phyloP scores from a whole-genome alignment of 1,284 basidiomycete species.

The Puccinia novopanici region DNA sequence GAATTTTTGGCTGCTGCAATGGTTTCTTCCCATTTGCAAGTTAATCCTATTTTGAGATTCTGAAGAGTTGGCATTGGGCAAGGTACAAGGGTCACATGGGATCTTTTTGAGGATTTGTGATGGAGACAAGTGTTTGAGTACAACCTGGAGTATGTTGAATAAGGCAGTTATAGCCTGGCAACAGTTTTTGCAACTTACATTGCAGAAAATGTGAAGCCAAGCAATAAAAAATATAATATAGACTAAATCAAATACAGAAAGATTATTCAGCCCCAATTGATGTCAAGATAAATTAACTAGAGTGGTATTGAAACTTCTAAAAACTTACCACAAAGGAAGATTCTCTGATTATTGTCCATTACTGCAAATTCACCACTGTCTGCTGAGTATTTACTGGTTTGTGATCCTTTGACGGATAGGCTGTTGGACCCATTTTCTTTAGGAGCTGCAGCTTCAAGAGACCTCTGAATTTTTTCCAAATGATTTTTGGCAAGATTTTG shows the following conservation, averaged over 20 bases:
- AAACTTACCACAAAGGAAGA: neutral
- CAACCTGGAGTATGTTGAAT: neutral
- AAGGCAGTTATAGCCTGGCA: neutral
- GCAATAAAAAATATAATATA: conserved; percentile 4
- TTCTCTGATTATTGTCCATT: neutral
- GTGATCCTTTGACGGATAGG: neutral
- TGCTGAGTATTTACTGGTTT: neutral
- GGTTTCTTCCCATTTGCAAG: neutral
- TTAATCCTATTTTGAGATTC: neutral
- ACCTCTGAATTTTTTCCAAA: neutral
- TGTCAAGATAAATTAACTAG: neutral
- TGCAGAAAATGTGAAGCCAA: conserved; percentile 36
- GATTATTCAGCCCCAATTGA: neutral
- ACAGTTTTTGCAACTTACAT: conserved; percentile 30
- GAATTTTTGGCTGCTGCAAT: neutral
- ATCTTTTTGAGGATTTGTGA: neutral
- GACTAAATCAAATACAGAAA: neutral
- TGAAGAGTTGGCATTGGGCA: neutral
- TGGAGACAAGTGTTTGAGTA: neutral
- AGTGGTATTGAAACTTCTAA: neutral
- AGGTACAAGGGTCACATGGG: conserved; percentile 11
- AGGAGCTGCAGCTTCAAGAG: no score
- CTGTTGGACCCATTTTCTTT: neutral
- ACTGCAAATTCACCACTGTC: neutral
- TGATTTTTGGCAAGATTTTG: neutral